Base-by-base conservation (phyloP, 305 asterid species). In the Solanum chacoense region DNA sequence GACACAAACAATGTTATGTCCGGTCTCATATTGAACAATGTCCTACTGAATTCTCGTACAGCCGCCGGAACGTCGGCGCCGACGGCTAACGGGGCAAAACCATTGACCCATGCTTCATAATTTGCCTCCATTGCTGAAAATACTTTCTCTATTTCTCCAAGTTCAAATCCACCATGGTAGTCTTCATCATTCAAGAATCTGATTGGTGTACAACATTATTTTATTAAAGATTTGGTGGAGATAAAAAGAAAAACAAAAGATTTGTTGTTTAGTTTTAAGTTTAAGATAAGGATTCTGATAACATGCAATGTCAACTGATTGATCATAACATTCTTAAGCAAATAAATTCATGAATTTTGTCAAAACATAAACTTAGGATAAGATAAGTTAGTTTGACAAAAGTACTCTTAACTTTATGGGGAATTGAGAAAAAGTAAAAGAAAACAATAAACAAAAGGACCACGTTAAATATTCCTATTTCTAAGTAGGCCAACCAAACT, bases 31-130 rank as follows among this genome's bases (percentile, higher is more conserved):
- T 95, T 97, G 94, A 97, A 97, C 67, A 97, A 89, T 28, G 99
- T 97, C 87, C 98, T 92, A 90, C 98, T 97, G 91, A 97, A 97
- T 73, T 97, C 99, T 36, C 95, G 91, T 84, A 97, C 99, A 2
- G 98, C 99, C 36, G 92, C 94, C 90, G 99, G 99, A 86, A 96
- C 99, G 84, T 97, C 99, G 16, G 98, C 99, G 14, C 99, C 99
- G 86, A 97, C 99, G 16, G 98, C 96, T 73, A 97, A 94, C 73
- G 99, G 99, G 67, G 99, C 99, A 89, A 92, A 96, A 2, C 99
- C 99, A 38, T 69, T 92, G 72, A 95, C 99, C 99, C 99, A 97
- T 75, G 99, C 98, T 83, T 92, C 93, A 93, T 97, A 97, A 90
- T 97, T 97, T 34, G 96, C 93, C 87, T 95, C 94, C 99, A 97